Base-by-base conservation (phyloP, 495 filamentous ascomycete genomes). In the Talaromyces borbonicus region DNA sequence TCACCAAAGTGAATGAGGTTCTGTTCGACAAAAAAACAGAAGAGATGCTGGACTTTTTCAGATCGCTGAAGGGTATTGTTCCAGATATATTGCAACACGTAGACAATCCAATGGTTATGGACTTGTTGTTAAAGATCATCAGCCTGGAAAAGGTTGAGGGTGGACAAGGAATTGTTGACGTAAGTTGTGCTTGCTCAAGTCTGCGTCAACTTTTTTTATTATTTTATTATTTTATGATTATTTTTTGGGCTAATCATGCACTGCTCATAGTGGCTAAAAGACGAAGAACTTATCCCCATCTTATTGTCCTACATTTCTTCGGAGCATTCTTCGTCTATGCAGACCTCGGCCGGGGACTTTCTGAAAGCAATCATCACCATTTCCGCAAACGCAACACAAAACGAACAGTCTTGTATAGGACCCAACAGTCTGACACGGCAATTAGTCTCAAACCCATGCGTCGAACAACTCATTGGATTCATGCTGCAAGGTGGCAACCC, bases 331-430 rank as follows among this genome's bases (percentile, higher is more conserved):
- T 81, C 85, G 51, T 82, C 89, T 6, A 92, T 90, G 8, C 92
- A 99, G 61, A 97, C 92, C 0, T 93, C 92, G 1, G 93, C 93
- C 2, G 93, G 92, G 18, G 93, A 99, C 60, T 99, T 97, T 55
- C 74, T 99, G 49, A 99, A 99, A 63, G 92, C 92, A 26, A 95
- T 99, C 52, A 97, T 99, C 54, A 97, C 92, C 20, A 95, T 99
- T 49, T 97, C 93, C 2, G 92, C 92, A 39, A 99, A 99, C 55
- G 92, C 92, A 20, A 95, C 89, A 5, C 90, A 94, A 55, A 95
- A 95, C 49, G 93, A 97, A 58, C 88, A 95, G 55, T 89, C 87
- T 4, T 96, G 93, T 55, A 99, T 99, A 59, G 92, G 92, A 5
- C 92, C 92, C 4, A 99, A 99, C 58, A 90, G 94, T 56, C 73